Conservation (phyloP, 2,329 filamentous ascomycete species). For the Phialophora verrucosa region DNA sequence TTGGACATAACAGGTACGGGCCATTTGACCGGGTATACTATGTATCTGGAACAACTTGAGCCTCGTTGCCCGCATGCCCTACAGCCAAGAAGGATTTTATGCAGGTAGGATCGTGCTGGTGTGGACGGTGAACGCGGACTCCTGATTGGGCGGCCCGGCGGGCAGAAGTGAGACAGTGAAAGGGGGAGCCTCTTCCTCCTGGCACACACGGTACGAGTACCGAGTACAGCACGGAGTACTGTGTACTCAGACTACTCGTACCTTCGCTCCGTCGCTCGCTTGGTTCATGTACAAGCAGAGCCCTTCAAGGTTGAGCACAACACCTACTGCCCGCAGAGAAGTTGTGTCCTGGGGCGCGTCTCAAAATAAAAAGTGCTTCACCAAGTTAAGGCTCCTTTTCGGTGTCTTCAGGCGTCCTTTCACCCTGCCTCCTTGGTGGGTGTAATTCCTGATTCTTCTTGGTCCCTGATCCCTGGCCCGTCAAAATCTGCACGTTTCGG, state of each 20-base stretch:
- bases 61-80: not conserved
- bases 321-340: no score
- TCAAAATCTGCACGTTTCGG: no score
- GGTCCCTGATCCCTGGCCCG: no score
- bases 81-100: not conserved
- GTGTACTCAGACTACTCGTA: no score
- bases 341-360: no score
- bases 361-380: no score
- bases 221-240: not conserved
- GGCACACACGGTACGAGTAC: not conserved
- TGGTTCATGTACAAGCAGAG: no score
- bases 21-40: not conserved
- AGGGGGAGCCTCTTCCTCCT: not conserved
- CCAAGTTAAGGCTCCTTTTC: no score
- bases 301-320: no score
- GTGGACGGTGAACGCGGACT: not conserved
- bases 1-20: not conserved
- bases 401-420: not conserved
- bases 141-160: not conserved
- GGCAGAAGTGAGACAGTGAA: constrained; percentile 3
- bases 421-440: no score
- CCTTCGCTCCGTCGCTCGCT: no score
- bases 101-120: not conserved
- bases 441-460: not conserved
- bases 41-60: not conserved